phyloP scores from a whole-genome alignment of 73 alveolate genomes.

The Paramecium pentaurelia region DNA sequence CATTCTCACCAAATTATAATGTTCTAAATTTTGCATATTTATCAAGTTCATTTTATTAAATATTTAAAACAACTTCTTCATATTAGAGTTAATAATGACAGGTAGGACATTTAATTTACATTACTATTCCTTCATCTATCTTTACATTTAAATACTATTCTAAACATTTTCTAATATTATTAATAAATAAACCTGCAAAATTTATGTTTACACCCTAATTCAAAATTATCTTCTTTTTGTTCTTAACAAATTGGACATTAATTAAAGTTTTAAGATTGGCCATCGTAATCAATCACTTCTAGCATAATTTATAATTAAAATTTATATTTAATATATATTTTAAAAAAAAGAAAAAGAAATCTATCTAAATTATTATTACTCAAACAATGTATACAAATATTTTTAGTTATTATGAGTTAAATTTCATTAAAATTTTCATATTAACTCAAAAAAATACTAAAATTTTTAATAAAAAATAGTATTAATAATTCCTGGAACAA shows the following conservation, averaged over 20 bases:
- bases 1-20: neutral
- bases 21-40: constrained; percentile 5
- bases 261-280: neutral
- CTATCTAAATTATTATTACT: neutral
- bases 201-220: neutral
- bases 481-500: neutral
- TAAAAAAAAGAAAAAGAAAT: neutral
- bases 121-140: constrained; percentile 2
- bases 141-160: neutral
- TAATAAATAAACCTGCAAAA: neutral
- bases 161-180: neutral
- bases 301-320: neutral
- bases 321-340: neutral
- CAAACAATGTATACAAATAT: too few relatives aligned
- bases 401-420: too few relatives aligned
- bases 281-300: neutral
- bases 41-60: neutral
- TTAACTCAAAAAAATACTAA: too few relatives aligned
- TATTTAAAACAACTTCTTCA: neutral
- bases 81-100: neutral
- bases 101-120: neutral
- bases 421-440: too few relatives aligned
- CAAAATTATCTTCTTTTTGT: neutral
- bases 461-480: neutral
- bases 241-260: neutral